Evolutionary conservation across 768 basidiomycete species (phyloP), one percentile per base, ranked within the genome.

Genomic region (Auricularia cornea): DNA sequence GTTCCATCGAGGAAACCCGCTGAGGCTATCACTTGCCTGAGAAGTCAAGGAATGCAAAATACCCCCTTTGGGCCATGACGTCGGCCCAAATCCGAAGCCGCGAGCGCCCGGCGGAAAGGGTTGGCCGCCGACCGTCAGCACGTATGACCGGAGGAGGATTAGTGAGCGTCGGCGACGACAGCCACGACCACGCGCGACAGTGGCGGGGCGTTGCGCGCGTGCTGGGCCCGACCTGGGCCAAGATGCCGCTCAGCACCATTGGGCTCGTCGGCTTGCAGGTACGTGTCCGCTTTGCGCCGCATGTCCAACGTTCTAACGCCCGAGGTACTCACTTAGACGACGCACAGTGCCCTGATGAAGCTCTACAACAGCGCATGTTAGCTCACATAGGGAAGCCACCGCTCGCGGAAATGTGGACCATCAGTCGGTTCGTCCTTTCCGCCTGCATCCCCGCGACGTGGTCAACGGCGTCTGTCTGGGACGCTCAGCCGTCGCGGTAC

Each of bases 401-500:
- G 54, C 76, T 94, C 16, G 81, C 84, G 1, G 84, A 79, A 26
- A 68, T 95, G 5, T 97, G 95, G 95, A 86, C 90, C 20, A 68
- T 83, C 30, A 86, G 87, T 56, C 91, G 93, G 72, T 70, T 85
- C 8, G 68, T 94, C 8, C 89, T 98, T 67, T 84, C 87, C 0
- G 65, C 69, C 0, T 89, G 88, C 69, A 94, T 97, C 90, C 77
- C 87, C 52, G 84, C 83, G 30, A 95, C 92, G 11, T 86, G 33
- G 63, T 83, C 94, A 67, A 88, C 86, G 2, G 80, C 83, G 10
- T 84, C 80, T 18, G 88, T 94, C 0, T 70, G 70, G 18, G 86
- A 88, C 0, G 88, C 92, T 20, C 93, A 89, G 93, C 94, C 4
- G 81, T 98, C 60, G 84, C 88, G 0, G 88, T 89, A 73, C 98